These are phyloP conservation scores for Penicillium aurantiogriseum DNA, from an alignment of 2,329 filamentous ascomycete genomes.

Conservation along the genomic window DNA sequence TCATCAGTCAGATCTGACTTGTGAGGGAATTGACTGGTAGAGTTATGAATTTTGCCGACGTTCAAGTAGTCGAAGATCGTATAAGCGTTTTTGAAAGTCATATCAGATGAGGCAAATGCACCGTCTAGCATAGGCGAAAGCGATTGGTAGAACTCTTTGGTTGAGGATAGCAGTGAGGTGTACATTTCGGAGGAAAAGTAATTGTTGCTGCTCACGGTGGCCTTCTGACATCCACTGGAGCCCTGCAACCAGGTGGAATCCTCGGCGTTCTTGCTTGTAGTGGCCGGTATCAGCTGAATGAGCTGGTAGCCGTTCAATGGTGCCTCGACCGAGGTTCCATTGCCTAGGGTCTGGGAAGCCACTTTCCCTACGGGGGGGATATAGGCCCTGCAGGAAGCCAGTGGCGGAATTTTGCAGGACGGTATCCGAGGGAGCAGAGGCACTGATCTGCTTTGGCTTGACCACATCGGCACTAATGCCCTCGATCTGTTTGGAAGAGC, in stretches of 20 bases:
- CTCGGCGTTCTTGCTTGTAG: conserved; percentile 59
- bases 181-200: conserved; percentile 57
- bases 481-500: conserved; percentile 60
- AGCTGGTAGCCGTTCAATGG: conserved; percentile 82
- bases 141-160: conserved; percentile 54
- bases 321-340: conserved; percentile 64
- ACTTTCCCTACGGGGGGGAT: conserved; percentile 70
- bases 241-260: conserved; percentile 59
- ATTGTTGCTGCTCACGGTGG: conserved; percentile 57
- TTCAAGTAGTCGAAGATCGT: conserved; percentile 65
- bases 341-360: conserved; percentile 63
- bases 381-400: conserved; percentile 81
- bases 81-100: conserved; percentile 63
- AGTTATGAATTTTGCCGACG: conserved; percentile 62
- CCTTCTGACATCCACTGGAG: conserved; percentile 55
- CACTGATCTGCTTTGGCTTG: conserved; percentile 66
- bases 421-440: conserved; percentile 69
- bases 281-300: conserved; percentile 67
- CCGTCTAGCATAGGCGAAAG: conserved; percentile 54
- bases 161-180: conserved; percentile 47
- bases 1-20: conserved; percentile 58
- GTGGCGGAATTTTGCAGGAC: conserved; percentile 78
- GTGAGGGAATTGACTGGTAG: conserved; percentile 56
- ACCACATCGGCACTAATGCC: conserved; percentile 67
- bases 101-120: conserved; percentile 50